Conservation (phyloP, 306 rosid genomes). For the Quercus gilva region DNA sequence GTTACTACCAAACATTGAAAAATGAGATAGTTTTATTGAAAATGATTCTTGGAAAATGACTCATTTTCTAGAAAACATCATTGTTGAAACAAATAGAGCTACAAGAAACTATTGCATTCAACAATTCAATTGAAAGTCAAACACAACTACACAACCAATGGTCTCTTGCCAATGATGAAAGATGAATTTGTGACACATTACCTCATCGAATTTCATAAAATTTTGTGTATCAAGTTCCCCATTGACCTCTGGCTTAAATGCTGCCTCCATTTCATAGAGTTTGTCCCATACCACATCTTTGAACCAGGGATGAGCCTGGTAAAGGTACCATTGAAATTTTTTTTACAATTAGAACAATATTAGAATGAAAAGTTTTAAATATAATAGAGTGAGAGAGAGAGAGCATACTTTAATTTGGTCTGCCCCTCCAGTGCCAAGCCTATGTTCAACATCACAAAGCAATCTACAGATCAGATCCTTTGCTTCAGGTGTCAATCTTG, state of each 20-base stretch:
- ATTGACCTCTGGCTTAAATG: constrained; percentile 85
- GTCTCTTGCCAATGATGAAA: constrained; percentile 7
- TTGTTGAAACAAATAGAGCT: too few species aligned
- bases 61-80: too few species aligned
- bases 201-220: constrained; percentile 93
- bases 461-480: constrained; percentile 74
- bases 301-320: constrained; percentile 93
- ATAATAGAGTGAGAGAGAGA: neutral
- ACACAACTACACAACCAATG: neutral
- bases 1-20: too few species aligned
- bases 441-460: constrained; percentile 77
- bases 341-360: neutral
- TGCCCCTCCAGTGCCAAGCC: constrained; percentile 73
- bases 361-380: constrained; percentile 4
- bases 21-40: too few species aligned
- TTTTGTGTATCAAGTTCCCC: constrained; percentile 96
- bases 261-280: constrained; percentile 83
- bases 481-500: constrained; percentile 78
- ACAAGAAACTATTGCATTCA: neutral
- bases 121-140: neutral
- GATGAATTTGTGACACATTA: constrained; percentile 11
- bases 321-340: constrained; percentile 1
- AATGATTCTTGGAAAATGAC: too few species aligned
- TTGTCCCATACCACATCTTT: constrained; percentile 68
- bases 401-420: constrained; percentile 66